Evolutionary conservation across 2,329 filamentous ascomycete species (phyloP).

Genomic region (Trichoderma hamatum): DNA sequence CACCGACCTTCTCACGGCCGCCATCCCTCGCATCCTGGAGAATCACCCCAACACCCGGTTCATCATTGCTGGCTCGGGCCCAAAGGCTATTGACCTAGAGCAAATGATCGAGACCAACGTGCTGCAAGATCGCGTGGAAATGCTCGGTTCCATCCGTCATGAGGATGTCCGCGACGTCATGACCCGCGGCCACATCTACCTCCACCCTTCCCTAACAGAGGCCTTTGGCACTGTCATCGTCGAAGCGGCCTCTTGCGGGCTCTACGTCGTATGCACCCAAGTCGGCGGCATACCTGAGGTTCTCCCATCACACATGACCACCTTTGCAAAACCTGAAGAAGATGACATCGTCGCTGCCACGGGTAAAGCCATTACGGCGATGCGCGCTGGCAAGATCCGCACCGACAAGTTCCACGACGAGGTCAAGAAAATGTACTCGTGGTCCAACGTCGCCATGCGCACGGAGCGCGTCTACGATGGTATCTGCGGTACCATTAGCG

Average conservation of each 20-base stretch:
- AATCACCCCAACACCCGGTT: constrained; percentile 92
- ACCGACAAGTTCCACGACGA: constrained; percentile 96
- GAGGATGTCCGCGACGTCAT: constrained; percentile 98
- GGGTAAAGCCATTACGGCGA: constrained; percentile 80
- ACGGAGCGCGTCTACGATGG: constrained; percentile 96
- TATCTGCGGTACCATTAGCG: constrained; percentile 81
- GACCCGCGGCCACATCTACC: constrained; percentile 94
- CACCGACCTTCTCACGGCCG: constrained; percentile 93
- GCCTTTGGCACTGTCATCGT: constrained; percentile 98
- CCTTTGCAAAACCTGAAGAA: constrained; percentile 95
- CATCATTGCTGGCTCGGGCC: constrained; percentile 92
- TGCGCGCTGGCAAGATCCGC: constrained; percentile 83
- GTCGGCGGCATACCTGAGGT: constrained; percentile 98
- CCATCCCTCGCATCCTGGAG: constrained; percentile 88
- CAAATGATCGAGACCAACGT: constrained; percentile 98
- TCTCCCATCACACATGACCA: constrained; percentile 93
- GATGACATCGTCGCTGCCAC: constrained; percentile 92
- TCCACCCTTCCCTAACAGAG: constrained; percentile 93
- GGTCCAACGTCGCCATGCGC: constrained; percentile 91
- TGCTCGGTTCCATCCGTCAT: constrained; percentile 89
- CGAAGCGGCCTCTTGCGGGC: constrained; percentile 90
- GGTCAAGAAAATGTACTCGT: constrained; percentile 98
- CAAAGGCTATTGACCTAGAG: constrained; percentile 95
- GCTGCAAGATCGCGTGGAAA: constrained; percentile 87
- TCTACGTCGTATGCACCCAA: constrained; percentile 95